phyloP scores from a whole-genome alignment of 306 rosid genomes.

The Vicia villosa region DNA sequence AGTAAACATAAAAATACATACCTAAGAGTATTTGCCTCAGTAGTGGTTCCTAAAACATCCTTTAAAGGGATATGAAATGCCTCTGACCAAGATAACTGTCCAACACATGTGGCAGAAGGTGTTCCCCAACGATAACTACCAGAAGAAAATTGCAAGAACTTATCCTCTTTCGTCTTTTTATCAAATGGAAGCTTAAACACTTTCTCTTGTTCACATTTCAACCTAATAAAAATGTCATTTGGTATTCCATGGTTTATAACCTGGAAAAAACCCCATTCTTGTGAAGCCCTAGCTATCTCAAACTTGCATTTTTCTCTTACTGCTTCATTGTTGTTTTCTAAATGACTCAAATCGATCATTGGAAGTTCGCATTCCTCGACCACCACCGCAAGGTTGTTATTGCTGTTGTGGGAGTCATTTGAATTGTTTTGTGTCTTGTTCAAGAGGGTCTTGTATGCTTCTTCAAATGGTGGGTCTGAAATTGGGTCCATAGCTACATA shows the following conservation, averaged over 20 bases:
- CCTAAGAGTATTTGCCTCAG: constrained; percentile 56
- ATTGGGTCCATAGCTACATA: constrained; percentile 34
- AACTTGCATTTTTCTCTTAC: constrained; percentile 61
- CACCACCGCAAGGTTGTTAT: background rate
- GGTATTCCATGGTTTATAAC: constrained; percentile 91
- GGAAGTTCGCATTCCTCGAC: constrained; percentile 80
- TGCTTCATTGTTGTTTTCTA: constrained; percentile 22
- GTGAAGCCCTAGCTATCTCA: constrained; percentile 75
- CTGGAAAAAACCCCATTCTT: constrained; percentile 95
- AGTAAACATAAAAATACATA: constrained; percentile 22
- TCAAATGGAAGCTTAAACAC: constrained; percentile 72
- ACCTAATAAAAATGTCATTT: constrained; percentile 45
- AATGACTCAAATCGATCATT: constrained; percentile 61
- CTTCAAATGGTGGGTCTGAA: constrained; percentile 85
- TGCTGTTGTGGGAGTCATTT: background rate
- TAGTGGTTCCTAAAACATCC: constrained; percentile 41
- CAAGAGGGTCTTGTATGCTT: constrained; percentile 66
- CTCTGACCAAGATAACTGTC: constrained; percentile 90
- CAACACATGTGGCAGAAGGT: constrained; percentile 70
- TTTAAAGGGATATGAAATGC: constrained; percentile 82
- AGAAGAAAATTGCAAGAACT: constrained; percentile 64
- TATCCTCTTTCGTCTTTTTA: constrained; percentile 53
- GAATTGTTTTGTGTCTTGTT: constrained; percentile 32
- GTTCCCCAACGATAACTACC: constrained; percentile 96
- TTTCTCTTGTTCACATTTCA: constrained; percentile 65